Conservation (phyloP, 306 rosid genomes). For the Vicia faba region DNA sequence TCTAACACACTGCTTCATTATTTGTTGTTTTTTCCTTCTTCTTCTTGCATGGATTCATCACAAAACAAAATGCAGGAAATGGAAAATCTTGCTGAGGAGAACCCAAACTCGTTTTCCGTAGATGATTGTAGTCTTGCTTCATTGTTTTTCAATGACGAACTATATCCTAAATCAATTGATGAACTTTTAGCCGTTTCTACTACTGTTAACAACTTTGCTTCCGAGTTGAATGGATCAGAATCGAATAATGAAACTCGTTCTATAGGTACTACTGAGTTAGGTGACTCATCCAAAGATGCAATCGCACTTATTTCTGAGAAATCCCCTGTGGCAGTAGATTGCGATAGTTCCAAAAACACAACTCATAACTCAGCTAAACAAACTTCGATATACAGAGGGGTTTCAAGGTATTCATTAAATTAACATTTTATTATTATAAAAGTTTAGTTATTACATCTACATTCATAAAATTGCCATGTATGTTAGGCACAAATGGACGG, state of each 20-base stretch:
- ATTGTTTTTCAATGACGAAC: conserved; percentile 51
- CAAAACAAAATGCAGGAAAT: conserved; percentile 56
- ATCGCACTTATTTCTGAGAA: too few relatives aligned
- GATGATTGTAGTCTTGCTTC: conserved; percentile 7
- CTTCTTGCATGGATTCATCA: conserved; percentile 36
- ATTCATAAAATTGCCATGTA: too few relatives aligned
- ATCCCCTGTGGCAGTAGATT: conserved; percentile 37
- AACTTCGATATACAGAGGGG: conserved; percentile 89
- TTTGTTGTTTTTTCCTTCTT: too few relatives aligned
- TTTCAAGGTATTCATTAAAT: conserved; percentile 57
- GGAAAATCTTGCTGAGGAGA: conserved; percentile 68
- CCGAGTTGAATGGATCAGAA: conserved; percentile 65
- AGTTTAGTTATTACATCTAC: too few relatives aligned
- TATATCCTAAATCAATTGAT: conserved; percentile 62
- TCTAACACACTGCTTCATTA: too few relatives aligned
- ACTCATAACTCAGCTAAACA: conserved; percentile 68
- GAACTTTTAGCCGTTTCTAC: conserved; percentile 45
- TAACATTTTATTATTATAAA: too few relatives aligned
- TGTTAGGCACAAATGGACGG: conserved; percentile 90
- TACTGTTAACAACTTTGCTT: background rate
- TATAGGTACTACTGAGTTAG: background rate
- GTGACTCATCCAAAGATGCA: background rate
- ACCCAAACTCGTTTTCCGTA: conserved; percentile 50
- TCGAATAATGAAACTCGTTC: conserved; percentile 36
- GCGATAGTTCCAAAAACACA: conserved; percentile 45